A percentile compares a stretch with the other conserved stretches of the same genome.
Evolutionary conservation across 192 early-diverging fungal genomes (phyloP).

Genomic region (Backusella mclennaniae): DNA sequence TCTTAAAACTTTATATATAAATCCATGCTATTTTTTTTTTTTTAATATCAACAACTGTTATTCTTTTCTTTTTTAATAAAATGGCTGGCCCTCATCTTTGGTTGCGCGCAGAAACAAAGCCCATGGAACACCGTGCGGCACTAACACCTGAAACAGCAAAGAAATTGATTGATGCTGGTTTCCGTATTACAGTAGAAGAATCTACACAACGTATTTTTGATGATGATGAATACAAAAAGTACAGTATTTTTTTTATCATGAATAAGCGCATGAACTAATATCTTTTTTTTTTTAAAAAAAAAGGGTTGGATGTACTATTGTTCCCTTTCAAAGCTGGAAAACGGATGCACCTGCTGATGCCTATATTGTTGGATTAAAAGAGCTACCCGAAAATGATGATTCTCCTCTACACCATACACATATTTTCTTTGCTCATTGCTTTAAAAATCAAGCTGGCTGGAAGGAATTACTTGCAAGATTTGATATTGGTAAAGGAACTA

Average conservation of each 20-base stretch:
- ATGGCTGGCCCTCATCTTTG: constrained; percentile 63
- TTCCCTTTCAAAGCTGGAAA: constrained; percentile 77
- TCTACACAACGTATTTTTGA: constrained; percentile 83
- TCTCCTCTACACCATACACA: constrained; percentile 88
- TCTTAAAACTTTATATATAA: constrained; percentile 5
- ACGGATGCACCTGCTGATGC: constrained; percentile 80
- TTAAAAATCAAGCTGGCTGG: constrained; percentile 96
- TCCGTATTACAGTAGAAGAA: constrained; percentile 87
- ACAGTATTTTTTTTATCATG: constrained; percentile 16
- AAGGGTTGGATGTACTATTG: constrained; percentile 74
- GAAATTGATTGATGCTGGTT: constrained; percentile 75
- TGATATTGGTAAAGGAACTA: constrained; percentile 74
- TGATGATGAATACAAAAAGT: constrained; percentile 82
- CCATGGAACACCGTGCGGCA: constrained; percentile 90
- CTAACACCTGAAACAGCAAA: constrained; percentile 83
- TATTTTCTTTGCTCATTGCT: constrained; percentile 99
- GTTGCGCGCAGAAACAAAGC: constrained; percentile 97
- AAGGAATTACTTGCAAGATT: constrained; percentile 84
- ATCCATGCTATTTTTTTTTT: not conserved
- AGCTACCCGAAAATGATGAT: constrained; percentile 90
- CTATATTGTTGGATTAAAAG: constrained; percentile 96
- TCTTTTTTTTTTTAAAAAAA: not conserved
- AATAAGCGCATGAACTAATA: not conserved
- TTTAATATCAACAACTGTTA: not conserved
- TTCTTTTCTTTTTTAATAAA: not conserved